These are phyloP conservation scores for Sistotremastrum niveocremeum DNA, from an alignment of 768 basidiomycete species.

Conservation along the genomic window DNA sequence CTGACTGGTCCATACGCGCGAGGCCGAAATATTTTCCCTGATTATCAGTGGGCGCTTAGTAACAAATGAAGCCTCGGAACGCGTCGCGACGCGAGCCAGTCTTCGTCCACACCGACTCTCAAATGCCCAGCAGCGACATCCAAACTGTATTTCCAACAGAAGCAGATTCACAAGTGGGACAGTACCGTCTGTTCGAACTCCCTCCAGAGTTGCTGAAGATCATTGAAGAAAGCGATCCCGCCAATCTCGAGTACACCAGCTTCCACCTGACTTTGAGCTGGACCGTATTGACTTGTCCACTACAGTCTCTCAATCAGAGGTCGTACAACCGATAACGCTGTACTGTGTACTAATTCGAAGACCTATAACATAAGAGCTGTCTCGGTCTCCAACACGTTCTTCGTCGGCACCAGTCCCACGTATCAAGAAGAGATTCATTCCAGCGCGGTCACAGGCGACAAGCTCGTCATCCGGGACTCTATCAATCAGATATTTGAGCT, in stretches of 20 bases:
- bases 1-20: too few relatives aligned
- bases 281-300: constrained; percentile 1
- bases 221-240: constrained; percentile 32
- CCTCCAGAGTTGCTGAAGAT: constrained; percentile 52
- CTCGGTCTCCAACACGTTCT: constrained; percentile 75
- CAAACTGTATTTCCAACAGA: too few relatives aligned
- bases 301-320: constrained; percentile 71
- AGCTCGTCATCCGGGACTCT: constrained; percentile 63
- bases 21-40: too few relatives aligned
- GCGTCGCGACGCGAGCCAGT: too few relatives aligned
- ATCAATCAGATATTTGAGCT: constrained; percentile 78
- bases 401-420: constrained; percentile 49
- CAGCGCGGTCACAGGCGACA: constrained; percentile 18
- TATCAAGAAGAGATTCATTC: constrained; percentile 11
- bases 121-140: too few relatives aligned
- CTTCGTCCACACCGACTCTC: too few relatives aligned
- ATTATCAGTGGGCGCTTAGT: too few relatives aligned
- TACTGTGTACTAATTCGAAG: constrained; percentile 67
- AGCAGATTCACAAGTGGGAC: not conserved
- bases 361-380: constrained; percentile 81
- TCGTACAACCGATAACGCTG: constrained; percentile 68
- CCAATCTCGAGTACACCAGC: constrained; percentile 16
- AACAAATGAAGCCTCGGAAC: too few relatives aligned
- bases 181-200: constrained; percentile 47
- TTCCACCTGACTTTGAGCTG: constrained; percentile 5